These are phyloP conservation scores for Yarrowia galli DNA, from an alignment of 1,139 yeast species.

Conservation along the genomic window DNA sequence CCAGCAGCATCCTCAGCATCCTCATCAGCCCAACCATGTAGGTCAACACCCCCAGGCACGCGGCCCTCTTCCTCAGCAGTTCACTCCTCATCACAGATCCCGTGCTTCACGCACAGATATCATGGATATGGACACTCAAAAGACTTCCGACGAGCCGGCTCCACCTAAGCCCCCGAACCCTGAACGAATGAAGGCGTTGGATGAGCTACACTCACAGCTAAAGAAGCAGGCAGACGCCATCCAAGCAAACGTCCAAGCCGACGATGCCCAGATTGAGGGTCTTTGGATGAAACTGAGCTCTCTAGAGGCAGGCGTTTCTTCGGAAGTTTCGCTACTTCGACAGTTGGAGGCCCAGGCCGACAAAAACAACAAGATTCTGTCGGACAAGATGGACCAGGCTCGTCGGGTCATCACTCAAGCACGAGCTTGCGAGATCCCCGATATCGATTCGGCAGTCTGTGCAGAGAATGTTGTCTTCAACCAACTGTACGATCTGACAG, in stretches of 20 bases:
- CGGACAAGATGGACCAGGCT: constrained; percentile 48
- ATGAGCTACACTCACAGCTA: constrained; percentile 35
- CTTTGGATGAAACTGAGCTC: constrained; percentile 41
- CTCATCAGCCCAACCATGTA: neutral
- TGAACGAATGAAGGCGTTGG: constrained; percentile 48
- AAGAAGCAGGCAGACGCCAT: constrained; percentile 12
- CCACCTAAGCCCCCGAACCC: constrained; percentile 53
- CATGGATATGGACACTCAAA: constrained; percentile 42
- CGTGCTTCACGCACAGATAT: constrained; percentile 39
- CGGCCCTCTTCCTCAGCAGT: constrained; percentile 14
- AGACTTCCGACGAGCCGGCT: constrained; percentile 39
- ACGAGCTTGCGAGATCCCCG: constrained; percentile 47
- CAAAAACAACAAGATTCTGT: constrained; percentile 50
- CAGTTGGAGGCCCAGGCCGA: constrained; percentile 42
- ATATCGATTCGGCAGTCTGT: constrained; percentile 55
- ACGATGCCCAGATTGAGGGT: constrained; percentile 22
- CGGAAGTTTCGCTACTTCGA: constrained; percentile 40
- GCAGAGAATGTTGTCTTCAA: constrained; percentile 59
- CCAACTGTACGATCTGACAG: constrained; percentile 69
- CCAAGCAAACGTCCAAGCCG: constrained; percentile 15
- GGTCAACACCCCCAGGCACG: neutral
- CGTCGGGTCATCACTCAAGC: constrained; percentile 49
- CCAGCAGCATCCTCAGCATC: constrained; percentile 2
- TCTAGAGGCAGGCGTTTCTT: constrained; percentile 41
- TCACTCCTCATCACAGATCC: constrained; percentile 34